Evolutionary conservation across 176 grass and related monocot species (phyloP).

Genomic region (Musa troglodytarum): DNA sequence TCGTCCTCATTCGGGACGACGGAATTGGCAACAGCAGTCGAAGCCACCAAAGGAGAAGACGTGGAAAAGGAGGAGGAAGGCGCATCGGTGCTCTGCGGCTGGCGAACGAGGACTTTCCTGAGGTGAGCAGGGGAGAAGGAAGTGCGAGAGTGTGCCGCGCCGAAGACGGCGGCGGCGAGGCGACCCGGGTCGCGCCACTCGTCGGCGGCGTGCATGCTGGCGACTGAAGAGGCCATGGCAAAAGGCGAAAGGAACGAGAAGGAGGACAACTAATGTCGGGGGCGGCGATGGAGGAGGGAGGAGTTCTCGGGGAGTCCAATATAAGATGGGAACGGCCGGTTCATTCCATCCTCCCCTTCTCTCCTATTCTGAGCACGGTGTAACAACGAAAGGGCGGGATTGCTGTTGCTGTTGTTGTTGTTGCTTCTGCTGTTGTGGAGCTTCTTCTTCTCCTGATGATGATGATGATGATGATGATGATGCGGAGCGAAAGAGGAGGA

Average conservation of each 20-base stretch:
- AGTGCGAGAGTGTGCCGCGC: constrained; percentile 23
- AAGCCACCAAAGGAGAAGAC: background rate
- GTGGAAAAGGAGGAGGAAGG: background rate
- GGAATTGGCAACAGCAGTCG: no score
- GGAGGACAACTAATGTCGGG: background rate
- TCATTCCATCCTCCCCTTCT: no score
- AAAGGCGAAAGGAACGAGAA: background rate
- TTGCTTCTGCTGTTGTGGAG: no score
- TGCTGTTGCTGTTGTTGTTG: background rate
- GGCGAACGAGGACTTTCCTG: background rate
- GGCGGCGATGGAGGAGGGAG: constrained; percentile 10
- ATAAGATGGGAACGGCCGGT: no score
- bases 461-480: no score
- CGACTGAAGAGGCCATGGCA: constrained; percentile 76
- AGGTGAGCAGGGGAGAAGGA: constrained; percentile 13
- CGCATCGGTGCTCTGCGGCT: background rate
- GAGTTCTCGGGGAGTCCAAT: no score
- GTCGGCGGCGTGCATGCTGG: constrained; percentile 60
- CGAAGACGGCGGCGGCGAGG: constrained; percentile 3
- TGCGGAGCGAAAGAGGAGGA: no score
- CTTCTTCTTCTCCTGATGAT: no score
- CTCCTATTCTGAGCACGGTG: no score
- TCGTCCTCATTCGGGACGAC: background rate
- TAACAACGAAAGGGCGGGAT: background rate
- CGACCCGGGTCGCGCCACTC: constrained; percentile 36